Base-by-base conservation (phyloP, 225 moss, liverwort and hornwort genomes). In the Polytrichum formosum region DNA sequence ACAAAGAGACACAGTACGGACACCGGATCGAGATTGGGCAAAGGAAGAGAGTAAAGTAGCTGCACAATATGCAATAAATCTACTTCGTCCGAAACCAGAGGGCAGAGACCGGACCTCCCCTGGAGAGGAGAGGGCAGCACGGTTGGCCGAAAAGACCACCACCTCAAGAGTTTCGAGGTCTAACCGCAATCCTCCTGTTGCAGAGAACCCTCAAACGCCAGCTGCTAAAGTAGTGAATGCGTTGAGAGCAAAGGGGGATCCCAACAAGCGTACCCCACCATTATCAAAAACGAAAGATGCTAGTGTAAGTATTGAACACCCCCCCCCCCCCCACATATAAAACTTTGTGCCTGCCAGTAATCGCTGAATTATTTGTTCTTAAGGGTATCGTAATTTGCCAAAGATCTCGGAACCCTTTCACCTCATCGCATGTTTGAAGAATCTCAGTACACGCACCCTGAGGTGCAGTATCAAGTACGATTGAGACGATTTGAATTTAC, bases 201-300 rank as follows among this genome's bases (percentile, higher is more conserved):
- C 85, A 20, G 96, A 96, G 72, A 91, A 84, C 71, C 91, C 96
- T 70, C 93, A 85, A 61, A 67, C 81, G 23, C 90, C 96, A 64
- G 87, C 89, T 19, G 69, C 78, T 22, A 91, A 89, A 74, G 68
- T 90, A 0, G 87, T 83, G 63, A 93, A 84, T 72, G 88, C 89
- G 29, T 71, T 82, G 55, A 91, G 80, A 75, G 69, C 79, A 1
- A 89, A 83, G 77, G 73, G 85, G 56, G 93, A 93, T 70, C 75
- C 80, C 20, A 6, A 53, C 1, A 89, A 77, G 77, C 84, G 84
- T 56, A 84, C 77, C 16, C 86, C 83, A 7, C 87, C 75, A 64
- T 67, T 78, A 21, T 17, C 84, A 4, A 87, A 84, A 75, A 27
- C 87, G 31, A 91, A 78, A 75, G 88, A 93, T 28, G 28, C 55